phyloP scores from a whole-genome alignment of 192 early-diverging fungal species.

The Podochytrium sp. region DNA sequence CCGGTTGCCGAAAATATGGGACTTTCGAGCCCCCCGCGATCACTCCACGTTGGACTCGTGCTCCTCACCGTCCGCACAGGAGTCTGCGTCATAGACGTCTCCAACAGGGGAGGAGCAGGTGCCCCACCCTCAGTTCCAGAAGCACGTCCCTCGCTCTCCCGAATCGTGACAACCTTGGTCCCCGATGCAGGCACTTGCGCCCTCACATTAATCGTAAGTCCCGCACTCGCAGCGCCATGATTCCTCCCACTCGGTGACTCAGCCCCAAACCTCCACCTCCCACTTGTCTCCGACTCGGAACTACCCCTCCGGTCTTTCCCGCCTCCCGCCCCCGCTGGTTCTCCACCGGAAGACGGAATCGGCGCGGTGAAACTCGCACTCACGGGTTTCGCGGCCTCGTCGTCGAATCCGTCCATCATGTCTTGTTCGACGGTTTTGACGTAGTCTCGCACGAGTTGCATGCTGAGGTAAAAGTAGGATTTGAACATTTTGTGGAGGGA shows the following conservation, averaged over 20 bases:
- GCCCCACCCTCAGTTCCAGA: too few species aligned
- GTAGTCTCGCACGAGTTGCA: constrained; percentile 86
- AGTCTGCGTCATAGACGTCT: background rate
- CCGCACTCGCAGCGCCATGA: too few species aligned
- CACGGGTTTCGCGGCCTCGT: constrained; percentile 81
- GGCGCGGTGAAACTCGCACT: constrained; percentile 87
- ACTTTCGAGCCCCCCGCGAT: background rate
- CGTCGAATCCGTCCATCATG: constrained; percentile 83
- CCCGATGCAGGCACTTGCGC: too few species aligned
- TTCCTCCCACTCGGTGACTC: too few species aligned
- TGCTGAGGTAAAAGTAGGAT: constrained; percentile 87
- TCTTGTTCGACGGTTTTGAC: constrained; percentile 89
- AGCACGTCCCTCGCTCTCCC: too few species aligned
- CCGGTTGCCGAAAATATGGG: background rate
- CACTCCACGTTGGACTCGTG: constrained; percentile 1
- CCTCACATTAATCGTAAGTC: too few species aligned
- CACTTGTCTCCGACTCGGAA: constrained; percentile 18
- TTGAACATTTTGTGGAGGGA: constrained; percentile 91
- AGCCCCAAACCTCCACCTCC: background rate
- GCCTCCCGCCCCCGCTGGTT: background rate
- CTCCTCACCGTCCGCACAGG: background rate
- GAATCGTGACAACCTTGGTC: too few species aligned
- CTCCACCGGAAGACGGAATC: constrained; percentile 49
- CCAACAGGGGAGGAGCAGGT: too few species aligned
- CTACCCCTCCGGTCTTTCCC: background rate